phyloP scores from a whole-genome alignment of 176 grass and related monocot species.

The Zea mays region Zm-B73-REFERENCE-NAM-5.0 NC_050101.1:165817501-165818000 shows the following conservation, averaged over 20 bases:
- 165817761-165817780: conserved; percentile 5
- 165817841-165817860: neutral
- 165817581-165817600: neutral
- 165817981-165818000: neutral
- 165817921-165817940: too few relatives aligned
- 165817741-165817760: neutral
- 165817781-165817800: neutral
- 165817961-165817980: too few relatives aligned
- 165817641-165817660: neutral
- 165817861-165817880: too few relatives aligned
- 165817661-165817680: conserved; percentile 13
- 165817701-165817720: neutral
- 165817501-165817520: neutral
- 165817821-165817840: neutral
- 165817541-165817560: neutral
- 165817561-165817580: conserved; percentile 3
- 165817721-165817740: neutral
- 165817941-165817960: too few relatives aligned
- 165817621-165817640: conserved; percentile 11
- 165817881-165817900: too few relatives aligned
- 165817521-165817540: neutral
- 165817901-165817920: too few relatives aligned
- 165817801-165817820: neutral
- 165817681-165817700: neutral
- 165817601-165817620: conserved; percentile 5